These are phyloP conservation scores for Elsinoe ampelina DNA, from an alignment of 2,329 filamentous ascomycete species.

Conservation along the genomic window DNA sequence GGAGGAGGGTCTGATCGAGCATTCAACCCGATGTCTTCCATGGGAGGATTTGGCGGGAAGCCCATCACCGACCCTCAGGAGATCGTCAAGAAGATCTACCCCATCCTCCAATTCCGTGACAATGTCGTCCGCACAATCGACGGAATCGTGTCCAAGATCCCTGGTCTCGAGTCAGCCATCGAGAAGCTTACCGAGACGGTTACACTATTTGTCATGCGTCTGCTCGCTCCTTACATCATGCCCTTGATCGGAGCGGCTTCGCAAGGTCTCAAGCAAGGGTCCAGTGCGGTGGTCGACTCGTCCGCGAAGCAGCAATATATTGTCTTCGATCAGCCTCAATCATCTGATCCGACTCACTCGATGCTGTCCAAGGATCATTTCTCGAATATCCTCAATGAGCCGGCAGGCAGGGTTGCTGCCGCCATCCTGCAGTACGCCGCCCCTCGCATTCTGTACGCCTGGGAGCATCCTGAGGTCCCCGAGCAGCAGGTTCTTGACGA, in stretches of 20 bases:
- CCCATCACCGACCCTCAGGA: constrained; percentile 56
- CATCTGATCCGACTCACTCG: constrained; percentile 43
- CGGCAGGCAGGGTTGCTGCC: constrained; percentile 40
- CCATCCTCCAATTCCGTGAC: constrained; percentile 87
- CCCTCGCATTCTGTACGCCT: constrained; percentile 81
- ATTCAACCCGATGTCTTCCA: constrained; percentile 11
- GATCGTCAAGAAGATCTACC: constrained; percentile 60
- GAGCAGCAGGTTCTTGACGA: constrained; percentile 78
- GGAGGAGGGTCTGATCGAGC: constrained; percentile 18
- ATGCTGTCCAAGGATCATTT: constrained; percentile 46
- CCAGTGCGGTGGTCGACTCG: constrained; percentile 56
- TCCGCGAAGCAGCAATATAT: constrained; percentile 42
- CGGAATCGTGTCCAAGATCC: constrained; percentile 79
- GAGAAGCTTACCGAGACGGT: constrained; percentile 91
- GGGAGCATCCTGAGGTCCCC: constrained; percentile 77
- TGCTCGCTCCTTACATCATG: constrained; percentile 83
- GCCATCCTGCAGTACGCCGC: constrained; percentile 74
- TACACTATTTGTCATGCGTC: constrained; percentile 81
- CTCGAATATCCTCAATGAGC: constrained; percentile 41
- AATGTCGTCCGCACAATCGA: constrained; percentile 84
- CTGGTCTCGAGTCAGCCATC: constrained; percentile 77
- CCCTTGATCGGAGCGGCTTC: constrained; percentile 85
- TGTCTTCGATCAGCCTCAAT: constrained; percentile 39
- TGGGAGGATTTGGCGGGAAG: constrained; percentile 54
- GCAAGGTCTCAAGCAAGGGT: constrained; percentile 75